Percentiles rank a stretch among this genome's conserved stretches.
These are phyloP conservation scores for Arthrinium puccinioides DNA, from an alignment of 2,329 filamentous ascomycete species.

Conservation along the genomic window DNA sequence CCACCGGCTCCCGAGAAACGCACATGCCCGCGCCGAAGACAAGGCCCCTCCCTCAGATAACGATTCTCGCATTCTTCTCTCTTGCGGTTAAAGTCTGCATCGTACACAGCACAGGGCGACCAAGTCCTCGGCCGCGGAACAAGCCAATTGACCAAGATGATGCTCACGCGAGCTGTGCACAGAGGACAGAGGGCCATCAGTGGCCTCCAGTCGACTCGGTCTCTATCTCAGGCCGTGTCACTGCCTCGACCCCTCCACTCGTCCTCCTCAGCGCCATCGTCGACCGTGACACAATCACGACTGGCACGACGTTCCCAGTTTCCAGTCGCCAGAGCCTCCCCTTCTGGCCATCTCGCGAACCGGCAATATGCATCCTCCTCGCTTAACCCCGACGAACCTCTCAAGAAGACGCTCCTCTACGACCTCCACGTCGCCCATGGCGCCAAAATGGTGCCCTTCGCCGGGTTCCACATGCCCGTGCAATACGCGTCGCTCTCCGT, in stretches of 20 bases:
- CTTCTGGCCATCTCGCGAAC: too few relatives aligned
- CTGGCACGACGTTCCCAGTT: neutral
- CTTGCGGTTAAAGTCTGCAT: too few relatives aligned
- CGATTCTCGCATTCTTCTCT: too few relatives aligned
- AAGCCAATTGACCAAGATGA: slow-evolving; percentile 17
- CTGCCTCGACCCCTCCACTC: too few relatives aligned
- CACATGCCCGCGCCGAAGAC: too few relatives aligned
- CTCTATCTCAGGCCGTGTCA: too few relatives aligned
- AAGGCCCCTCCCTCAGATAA: too few relatives aligned
- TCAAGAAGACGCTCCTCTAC: slow-evolving; percentile 66
- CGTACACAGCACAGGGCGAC: neutral
- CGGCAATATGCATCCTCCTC: neutral
- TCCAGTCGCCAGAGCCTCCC: too few relatives aligned
- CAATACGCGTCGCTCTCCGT: slow-evolving; percentile 76
- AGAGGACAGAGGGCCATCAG: slow-evolving; percentile 13
- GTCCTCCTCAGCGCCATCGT: neutral
- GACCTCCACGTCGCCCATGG: slow-evolving; percentile 71
- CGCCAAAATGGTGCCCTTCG: slow-evolving; percentile 95
- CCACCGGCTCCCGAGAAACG: too few relatives aligned
- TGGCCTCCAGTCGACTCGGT: too few relatives aligned
- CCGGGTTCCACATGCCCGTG: slow-evolving; percentile 86
- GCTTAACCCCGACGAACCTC: slow-evolving; percentile 10
- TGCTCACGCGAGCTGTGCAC: slow-evolving; percentile 10
- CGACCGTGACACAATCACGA: neutral
- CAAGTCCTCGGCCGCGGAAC: too few relatives aligned